phyloP scores from a whole-genome alignment of 176 grass and related monocot species.

The Neostapfia colusana region DNA sequence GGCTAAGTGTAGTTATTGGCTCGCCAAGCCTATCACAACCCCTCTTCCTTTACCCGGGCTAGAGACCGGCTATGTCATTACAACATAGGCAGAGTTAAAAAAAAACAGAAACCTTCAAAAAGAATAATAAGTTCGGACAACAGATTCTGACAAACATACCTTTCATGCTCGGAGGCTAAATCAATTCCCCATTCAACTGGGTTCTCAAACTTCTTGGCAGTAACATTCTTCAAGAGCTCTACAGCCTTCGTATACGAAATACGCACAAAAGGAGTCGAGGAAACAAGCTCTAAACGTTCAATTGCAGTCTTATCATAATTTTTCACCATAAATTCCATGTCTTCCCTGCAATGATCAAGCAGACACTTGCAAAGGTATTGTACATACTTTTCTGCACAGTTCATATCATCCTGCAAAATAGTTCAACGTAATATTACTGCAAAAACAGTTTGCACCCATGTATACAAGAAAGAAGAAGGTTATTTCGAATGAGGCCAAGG shows the following conservation, averaged over 20 bases:
- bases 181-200: conserved; percentile 98
- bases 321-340: conserved; percentile 98
- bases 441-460: neutral
- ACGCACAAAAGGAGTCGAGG: conserved; percentile 63
- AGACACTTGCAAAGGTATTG: conserved; percentile 95
- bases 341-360: conserved; percentile 70
- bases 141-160: conserved; percentile 39
- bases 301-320: conserved; percentile 76
- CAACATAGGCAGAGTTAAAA: no score
- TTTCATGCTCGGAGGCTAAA: conserved; percentile 96
- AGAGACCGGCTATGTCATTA: no score
- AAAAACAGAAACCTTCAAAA: neutral
- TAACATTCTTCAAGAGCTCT: conserved; percentile 69
- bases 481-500: neutral
- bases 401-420: conserved; percentile 82
- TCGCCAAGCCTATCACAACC: no score
- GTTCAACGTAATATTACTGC: neutral
- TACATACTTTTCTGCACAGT: conserved; percentile 81
- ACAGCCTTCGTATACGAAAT: conserved; percentile 88
- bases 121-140: neutral
- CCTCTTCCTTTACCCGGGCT: no score
- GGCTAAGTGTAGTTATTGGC: no score
- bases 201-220: conserved; percentile 75
- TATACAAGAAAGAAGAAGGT: neutral
- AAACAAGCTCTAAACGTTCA: conserved; percentile 81